Base-by-base conservation (phyloP, 176 grass and related monocot genomes). In the Hsuehochloa calcarea region DNA sequence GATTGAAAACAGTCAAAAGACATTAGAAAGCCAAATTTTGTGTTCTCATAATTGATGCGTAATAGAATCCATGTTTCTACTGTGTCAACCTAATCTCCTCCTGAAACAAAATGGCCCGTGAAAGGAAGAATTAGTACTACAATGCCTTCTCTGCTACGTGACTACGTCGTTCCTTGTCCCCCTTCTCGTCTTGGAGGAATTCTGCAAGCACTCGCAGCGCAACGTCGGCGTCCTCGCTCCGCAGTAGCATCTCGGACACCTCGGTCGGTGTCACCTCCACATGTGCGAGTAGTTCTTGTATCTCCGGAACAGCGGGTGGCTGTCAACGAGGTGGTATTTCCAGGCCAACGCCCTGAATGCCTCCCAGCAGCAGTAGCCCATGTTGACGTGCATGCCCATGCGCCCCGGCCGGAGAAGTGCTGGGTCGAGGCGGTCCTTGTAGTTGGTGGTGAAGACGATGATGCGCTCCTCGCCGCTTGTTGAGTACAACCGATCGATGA, bases 361-460 rank as follows among this genome's bases (percentile, higher is more conserved):
- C 68, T 85, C 82, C 82, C 87, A 89, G 75, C 76, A 3, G 50
- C 87, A 85, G 76, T 80, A 68, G 45, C 87, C 87, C 87, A 85
- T 89, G 82, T 85, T 80, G 75, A 97, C 22, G 77, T 97, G 92
- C 83, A 94, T 87, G 89, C 92, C 95, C 95, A 97, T 94, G 17
- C 92, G 73, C 1, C 95, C 92, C 11, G 88, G 84, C 40, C 92
- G 88, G 56, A 94, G 86, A 74, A 97, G 41, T 72, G 92, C 92
- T 15, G 88, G 78, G 56, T 97, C 92, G 45, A 97, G 87, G 13
- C 86, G 90, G 4, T 92, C 92, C 87, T 80, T 91, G 87, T 93
- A 91, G 87, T 97, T 97, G 27, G 95, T 94, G 75, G 92, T 97
- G 86, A 97, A 97, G 44, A 97, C 81, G 66, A 97, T 90, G 61